These are phyloP conservation scores for Blastobotrys buckinghamii DNA, from an alignment of 1,139 yeast genomes.

Conservation along the genomic window DNA sequence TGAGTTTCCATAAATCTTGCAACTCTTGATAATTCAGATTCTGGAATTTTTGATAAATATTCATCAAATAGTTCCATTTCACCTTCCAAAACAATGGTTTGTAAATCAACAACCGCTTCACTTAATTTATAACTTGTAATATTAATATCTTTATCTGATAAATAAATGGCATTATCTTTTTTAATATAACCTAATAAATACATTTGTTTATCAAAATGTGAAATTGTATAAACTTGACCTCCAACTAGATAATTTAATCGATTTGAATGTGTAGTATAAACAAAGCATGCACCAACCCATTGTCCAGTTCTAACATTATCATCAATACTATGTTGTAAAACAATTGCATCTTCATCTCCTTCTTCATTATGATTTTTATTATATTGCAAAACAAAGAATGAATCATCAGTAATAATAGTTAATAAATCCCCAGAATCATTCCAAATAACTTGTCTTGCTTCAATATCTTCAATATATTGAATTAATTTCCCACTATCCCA, in stretches of 20 bases:
- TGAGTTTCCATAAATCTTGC: constrained; percentile 93
- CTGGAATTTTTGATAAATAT: constrained; percentile 59
- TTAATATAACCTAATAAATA: constrained; percentile 86
- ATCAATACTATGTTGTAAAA: constrained; percentile 62
- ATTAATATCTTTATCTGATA: constrained; percentile 84
- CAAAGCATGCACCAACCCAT: constrained; percentile 96
- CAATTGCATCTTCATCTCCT: constrained; percentile 77
- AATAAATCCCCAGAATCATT: constrained; percentile 89
- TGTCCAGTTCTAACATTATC: constrained; percentile 83
- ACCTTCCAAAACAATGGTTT: constrained; percentile 91
- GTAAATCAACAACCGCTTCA: constrained; percentile 83
- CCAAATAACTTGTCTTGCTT: constrained; percentile 71
- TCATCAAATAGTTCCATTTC: constrained; percentile 72
- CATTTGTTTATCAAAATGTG: constrained; percentile 86
- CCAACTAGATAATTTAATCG: constrained; percentile 94
- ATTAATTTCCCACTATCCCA: constrained; percentile 87
- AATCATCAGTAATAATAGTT: constrained; percentile 66
- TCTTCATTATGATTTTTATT: constrained; percentile 76
- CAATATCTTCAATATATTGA: constrained; percentile 69
- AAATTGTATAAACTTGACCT: constrained; percentile 84
- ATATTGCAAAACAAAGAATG: constrained; percentile 76
- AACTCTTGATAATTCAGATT: constrained; percentile 67
- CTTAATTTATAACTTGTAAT: constrained; percentile 79
- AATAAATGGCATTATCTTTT: constrained; percentile 81
- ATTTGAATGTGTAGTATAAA: constrained; percentile 79